Evolutionary conservation across 2,329 filamentous ascomycete species (phyloP).

Genomic region (Aureobasidium sp.): DNA sequence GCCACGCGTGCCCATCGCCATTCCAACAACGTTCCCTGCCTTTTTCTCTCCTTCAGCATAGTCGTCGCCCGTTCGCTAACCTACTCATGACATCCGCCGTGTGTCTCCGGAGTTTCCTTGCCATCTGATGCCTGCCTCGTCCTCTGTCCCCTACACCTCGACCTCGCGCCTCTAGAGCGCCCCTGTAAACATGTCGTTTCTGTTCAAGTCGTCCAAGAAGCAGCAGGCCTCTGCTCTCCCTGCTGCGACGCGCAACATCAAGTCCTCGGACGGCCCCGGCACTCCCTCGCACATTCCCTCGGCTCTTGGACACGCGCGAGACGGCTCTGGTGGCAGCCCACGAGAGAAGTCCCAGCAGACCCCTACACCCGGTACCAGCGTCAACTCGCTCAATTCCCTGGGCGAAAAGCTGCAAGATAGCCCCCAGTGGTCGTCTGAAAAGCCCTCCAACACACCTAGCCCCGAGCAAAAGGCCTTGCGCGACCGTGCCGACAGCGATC

Average conservation of each 20-base stretch:
- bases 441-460: slow-evolving; percentile 40
- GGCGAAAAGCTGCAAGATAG: slow-evolving; percentile 18
- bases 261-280: slow-evolving; percentile 46
- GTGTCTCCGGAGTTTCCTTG: not conserved
- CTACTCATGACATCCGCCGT: slow-evolving; percentile 4
- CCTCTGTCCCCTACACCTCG: not conserved
- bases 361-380: slow-evolving; percentile 69
- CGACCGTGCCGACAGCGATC: slow-evolving; percentile 49
- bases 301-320: slow-evolving; percentile 24
- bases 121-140: slow-evolving; percentile 7
- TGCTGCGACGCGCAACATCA: slow-evolving; percentile 49
- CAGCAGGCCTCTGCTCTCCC: slow-evolving; percentile 38
- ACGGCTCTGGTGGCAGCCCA: slow-evolving; percentile 17
- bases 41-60: not conserved
- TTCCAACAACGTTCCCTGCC: slow-evolving; percentile 12
- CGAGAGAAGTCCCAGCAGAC: slow-evolving; percentile 38
- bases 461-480: slow-evolving; percentile 59
- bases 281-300: slow-evolving; percentile 33
- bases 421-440: slow-evolving; percentile 13
- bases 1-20: slow-evolving; percentile 13
- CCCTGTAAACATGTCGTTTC: slow-evolving; percentile 41
- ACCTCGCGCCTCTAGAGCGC: slow-evolving; percentile 13
- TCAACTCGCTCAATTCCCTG: slow-evolving; percentile 61
- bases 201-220: slow-evolving; percentile 44
- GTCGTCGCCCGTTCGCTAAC: slow-evolving; percentile 9